phyloP scores from a whole-genome alignment of 176 grass and related monocot genomes.

The Canna indica region DNA sequence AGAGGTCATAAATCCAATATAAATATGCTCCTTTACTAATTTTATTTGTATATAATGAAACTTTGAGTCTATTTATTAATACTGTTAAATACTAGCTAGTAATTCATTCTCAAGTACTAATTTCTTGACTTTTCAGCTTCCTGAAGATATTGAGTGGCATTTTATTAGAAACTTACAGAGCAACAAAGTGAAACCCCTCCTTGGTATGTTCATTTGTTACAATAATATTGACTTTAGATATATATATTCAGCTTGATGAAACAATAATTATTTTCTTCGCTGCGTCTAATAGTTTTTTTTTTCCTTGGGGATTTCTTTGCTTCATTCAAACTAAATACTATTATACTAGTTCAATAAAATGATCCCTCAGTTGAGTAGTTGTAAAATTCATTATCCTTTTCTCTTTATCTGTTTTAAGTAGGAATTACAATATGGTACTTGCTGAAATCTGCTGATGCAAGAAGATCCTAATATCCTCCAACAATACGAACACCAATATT shows the following conservation, averaged over 20 bases:
- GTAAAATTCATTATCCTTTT: background rate
- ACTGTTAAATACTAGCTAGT: background rate
- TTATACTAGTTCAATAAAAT: background rate
- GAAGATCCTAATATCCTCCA: background rate
- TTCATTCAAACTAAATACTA: too few relatives aligned
- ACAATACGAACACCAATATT: background rate
- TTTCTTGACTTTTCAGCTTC: constrained; percentile 47
- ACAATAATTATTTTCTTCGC: background rate
- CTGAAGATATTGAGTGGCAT: constrained; percentile 90
- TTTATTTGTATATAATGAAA: too few relatives aligned
- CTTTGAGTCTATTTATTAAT: too few relatives aligned
- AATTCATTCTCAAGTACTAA: background rate
- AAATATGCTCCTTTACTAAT: too few relatives aligned
- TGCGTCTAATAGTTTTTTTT: background rate
- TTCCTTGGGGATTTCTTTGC: background rate
- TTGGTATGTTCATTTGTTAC: constrained; percentile 31
- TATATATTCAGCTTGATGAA: background rate
- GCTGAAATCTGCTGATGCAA: background rate
- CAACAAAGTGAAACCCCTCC: constrained; percentile 74
- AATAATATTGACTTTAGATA: background rate
- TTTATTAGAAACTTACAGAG: constrained; percentile 93
- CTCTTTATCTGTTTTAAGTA: background rate
- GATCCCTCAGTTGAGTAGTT: background rate
- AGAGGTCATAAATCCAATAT: too few relatives aligned
- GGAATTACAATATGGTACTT: background rate